A percentile compares a stretch with the other conserved stretches of the same genome.
phyloP scores from a whole-genome alignment of 805 yeast species.

The Saturnispora kantuleensis region DNA sequence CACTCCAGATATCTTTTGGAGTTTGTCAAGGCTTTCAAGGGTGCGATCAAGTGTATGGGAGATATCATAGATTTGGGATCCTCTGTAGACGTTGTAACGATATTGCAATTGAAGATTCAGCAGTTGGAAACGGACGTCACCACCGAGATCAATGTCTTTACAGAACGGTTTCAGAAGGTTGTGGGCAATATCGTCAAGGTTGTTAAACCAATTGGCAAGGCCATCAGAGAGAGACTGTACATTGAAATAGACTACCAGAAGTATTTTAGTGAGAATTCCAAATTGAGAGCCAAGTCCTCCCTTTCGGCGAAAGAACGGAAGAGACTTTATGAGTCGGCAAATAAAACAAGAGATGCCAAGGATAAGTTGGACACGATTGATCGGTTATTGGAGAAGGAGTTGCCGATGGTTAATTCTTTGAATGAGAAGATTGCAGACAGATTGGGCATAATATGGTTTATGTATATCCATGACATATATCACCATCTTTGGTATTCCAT shows the following conservation, averaged over 20 bases:
- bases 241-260: slow-evolving; percentile 18
- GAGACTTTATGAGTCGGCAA: slow-evolving; percentile 24
- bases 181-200: slow-evolving; percentile 3
- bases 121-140: background rate
- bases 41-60: background rate
- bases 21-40: slow-evolving; percentile 2
- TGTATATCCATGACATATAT: slow-evolving; percentile 14
- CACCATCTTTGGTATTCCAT: slow-evolving; percentile 12
- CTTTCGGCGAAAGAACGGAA: slow-evolving; percentile 32
- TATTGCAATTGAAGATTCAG: background rate
- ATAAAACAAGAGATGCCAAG: slow-evolving; percentile 23
- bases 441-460: slow-evolving; percentile 18
- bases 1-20: slow-evolving; percentile 3
- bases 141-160: background rate
- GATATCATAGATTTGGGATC: background rate
- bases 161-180: background rate
- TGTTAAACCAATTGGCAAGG: slow-evolving; percentile 16
- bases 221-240: slow-evolving; percentile 19
- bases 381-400: slow-evolving; percentile 32
- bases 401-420: slow-evolving; percentile 34
- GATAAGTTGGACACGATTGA: slow-evolving; percentile 32
- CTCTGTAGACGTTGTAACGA: background rate
- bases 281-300: slow-evolving; percentile 9
- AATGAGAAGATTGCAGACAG: slow-evolving; percentile 26
- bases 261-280: slow-evolving; percentile 13